These are phyloP conservation scores for Calocera viscosa DNA, from an alignment of 768 basidiomycete genomes.

Conservation along the genomic window DNA sequence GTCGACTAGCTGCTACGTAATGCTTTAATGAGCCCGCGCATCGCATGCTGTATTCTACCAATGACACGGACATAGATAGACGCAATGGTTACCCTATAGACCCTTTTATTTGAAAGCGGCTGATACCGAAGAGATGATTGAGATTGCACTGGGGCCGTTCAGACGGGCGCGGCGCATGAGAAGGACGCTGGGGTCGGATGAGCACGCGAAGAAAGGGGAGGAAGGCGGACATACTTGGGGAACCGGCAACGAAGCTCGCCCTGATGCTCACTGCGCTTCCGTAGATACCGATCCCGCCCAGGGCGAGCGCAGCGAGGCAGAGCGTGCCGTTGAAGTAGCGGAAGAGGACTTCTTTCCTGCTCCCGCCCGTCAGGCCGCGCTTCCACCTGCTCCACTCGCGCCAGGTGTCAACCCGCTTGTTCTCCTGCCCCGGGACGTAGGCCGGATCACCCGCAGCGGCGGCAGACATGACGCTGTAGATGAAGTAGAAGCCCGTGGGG, in stretches of 20 bases:
- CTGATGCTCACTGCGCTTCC: slow-evolving; percentile 9
- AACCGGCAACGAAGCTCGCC: slow-evolving; percentile 3
- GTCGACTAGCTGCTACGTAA: no score
- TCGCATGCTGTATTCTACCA: background rate
- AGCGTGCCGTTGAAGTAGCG: slow-evolving; percentile 42
- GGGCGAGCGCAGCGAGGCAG: slow-evolving; percentile 35
- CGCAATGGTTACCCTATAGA: no score
- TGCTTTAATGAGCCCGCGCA: no score
- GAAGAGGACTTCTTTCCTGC: slow-evolving; percentile 31
- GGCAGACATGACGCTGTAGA: slow-evolving; percentile 5
- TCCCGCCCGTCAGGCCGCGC: slow-evolving; percentile 28
- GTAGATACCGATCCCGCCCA: slow-evolving; percentile 36
- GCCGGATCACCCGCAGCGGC: background rate
- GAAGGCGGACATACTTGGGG: background rate
- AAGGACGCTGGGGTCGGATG: background rate
- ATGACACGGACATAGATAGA: slow-evolving; percentile 8
- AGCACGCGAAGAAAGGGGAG: background rate
- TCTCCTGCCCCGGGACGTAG: background rate
- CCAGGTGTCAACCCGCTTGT: background rate
- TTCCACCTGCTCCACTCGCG: background rate
- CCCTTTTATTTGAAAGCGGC: no score
- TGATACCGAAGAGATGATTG: no score
- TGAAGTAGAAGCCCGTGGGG: slow-evolving; percentile 27
- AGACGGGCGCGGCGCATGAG: slow-evolving; percentile 2
- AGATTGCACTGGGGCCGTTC: no score